A percentile compares a stretch with the other conserved stretches of the same genome.
phyloP scores from a whole-genome alignment of 192 early-diverging fungal genomes.

The Backusella circina region DNA sequence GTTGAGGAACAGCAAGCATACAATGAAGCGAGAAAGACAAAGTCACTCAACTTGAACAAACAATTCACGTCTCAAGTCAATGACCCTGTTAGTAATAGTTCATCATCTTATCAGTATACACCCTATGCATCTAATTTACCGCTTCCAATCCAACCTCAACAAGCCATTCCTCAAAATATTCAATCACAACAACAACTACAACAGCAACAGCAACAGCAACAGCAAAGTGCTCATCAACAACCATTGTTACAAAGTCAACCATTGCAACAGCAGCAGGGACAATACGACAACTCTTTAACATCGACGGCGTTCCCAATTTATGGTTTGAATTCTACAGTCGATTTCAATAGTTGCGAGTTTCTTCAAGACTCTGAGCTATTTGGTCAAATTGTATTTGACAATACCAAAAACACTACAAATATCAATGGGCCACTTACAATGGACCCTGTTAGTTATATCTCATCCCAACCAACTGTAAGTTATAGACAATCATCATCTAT shows the following conservation, averaged over 20 bases:
- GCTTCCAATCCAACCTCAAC: background rate
- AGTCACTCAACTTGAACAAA: background rate
- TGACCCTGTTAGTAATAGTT: background rate
- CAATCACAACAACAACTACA: background rate
- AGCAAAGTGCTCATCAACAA: background rate
- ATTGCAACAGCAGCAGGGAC: background rate
- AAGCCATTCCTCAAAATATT: background rate
- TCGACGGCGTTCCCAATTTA: background rate
- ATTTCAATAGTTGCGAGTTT: slow-evolving; percentile 30
- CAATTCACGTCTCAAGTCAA: background rate
- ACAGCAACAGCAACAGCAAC: background rate
- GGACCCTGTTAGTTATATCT: background rate
- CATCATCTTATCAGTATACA: background rate
- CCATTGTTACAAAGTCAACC: background rate
- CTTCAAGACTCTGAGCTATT: slow-evolving; percentile 21
- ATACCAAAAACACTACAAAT: background rate
- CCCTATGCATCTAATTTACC: background rate
- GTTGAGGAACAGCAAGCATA: background rate
- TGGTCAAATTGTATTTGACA: slow-evolving; percentile 29
- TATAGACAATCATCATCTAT: background rate
- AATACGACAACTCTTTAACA: background rate
- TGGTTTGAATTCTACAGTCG: background rate
- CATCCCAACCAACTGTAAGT: background rate
- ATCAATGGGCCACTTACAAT: background rate
- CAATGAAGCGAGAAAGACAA: background rate